These are phyloP conservation scores for Metroxylon sagu DNA, from an alignment of 176 grass and related monocot species.

Conservation along the genomic window DNA sequence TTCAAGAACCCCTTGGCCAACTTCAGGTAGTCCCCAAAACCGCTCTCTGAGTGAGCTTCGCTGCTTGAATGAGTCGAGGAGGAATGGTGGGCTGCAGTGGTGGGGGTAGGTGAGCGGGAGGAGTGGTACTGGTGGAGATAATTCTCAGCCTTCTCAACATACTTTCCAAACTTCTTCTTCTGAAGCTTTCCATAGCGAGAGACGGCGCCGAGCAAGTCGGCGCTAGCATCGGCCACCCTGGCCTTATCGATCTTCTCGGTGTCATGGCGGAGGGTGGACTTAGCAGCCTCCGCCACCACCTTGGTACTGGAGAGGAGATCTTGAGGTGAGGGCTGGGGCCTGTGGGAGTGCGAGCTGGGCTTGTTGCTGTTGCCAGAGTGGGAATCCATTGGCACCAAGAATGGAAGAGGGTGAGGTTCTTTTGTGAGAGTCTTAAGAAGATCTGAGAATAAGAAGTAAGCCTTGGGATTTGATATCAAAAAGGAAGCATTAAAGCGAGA, in stretches of 20 bases:
- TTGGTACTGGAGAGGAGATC: conserved; percentile 79
- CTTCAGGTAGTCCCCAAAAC: conserved; percentile 28
- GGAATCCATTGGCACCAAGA: conserved; percentile 14
- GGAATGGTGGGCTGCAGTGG: neutral
- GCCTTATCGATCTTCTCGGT: conserved; percentile 70
- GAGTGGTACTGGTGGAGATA: conserved; percentile 64
- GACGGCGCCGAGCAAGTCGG: conserved; percentile 62
- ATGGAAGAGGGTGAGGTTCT: too few species aligned
- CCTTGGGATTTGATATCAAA: too few species aligned
- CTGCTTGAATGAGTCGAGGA: conserved; percentile 10
- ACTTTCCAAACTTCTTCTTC: conserved; percentile 51
- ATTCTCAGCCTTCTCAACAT: conserved; percentile 73
- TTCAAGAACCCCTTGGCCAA: conserved; percentile 28
- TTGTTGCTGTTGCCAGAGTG: conserved; percentile 33
- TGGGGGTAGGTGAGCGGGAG: conserved; percentile 7
- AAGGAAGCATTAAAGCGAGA: too few species aligned
- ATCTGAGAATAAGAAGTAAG: too few species aligned
- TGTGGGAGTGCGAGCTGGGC: conserved; percentile 21
- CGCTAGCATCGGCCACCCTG: conserved; percentile 47
- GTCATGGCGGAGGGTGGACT: conserved; percentile 48
- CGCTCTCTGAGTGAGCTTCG: conserved; percentile 18
- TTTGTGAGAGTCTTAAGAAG: too few species aligned
- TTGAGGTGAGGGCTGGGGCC: conserved; percentile 18
- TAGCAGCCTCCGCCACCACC: conserved; percentile 66
- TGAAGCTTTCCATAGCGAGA: conserved; percentile 76